A percentile compares a stretch with the other conserved stretches of the same genome.
Conservation (phyloP, 257 asterid species). For the Scutellaria barbata region DNA sequence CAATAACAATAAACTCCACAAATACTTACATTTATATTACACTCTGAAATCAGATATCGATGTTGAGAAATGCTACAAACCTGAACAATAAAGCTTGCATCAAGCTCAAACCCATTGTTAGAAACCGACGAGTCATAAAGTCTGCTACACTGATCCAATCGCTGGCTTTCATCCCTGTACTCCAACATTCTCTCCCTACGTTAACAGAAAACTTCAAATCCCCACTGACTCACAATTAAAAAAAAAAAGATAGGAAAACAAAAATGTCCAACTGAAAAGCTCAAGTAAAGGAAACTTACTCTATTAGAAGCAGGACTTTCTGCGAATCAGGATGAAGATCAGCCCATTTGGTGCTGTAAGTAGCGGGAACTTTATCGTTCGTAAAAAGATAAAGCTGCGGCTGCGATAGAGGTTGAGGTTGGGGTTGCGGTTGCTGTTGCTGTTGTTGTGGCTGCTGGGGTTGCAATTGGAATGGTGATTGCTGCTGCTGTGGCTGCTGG, state of each 20-base stretch:
- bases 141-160: conserved; percentile 88
- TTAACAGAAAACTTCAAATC: conserved; percentile 29
- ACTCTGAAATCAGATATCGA: not conserved
- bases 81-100: conserved; percentile 85
- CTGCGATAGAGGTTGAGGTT: conserved; percentile 49
- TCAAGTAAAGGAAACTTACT: conserved; percentile 54
- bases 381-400: conserved; percentile 76
- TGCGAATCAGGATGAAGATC: conserved; percentile 97
- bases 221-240: not conserved
- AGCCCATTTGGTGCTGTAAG: conserved; percentile 90
- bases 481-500: conserved; percentile 54
- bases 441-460: conserved; percentile 47
- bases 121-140: conserved; percentile 85
- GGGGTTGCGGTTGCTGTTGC: conserved; percentile 42
- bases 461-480: conserved; percentile 55
- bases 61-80: conserved; percentile 34
- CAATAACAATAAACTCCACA: too few species aligned
- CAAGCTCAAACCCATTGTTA: conserved; percentile 82
- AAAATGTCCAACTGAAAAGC: not conserved
- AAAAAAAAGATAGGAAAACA: not conserved
- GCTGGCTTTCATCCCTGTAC: conserved; percentile 88
- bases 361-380: conserved; percentile 80
- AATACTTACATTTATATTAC: not conserved
- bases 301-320: conserved; percentile 80
- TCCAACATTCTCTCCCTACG: conserved; percentile 85